phyloP scores from a whole-genome alignment of 345 rosid species.

The Lepidium africanum region DNA sequence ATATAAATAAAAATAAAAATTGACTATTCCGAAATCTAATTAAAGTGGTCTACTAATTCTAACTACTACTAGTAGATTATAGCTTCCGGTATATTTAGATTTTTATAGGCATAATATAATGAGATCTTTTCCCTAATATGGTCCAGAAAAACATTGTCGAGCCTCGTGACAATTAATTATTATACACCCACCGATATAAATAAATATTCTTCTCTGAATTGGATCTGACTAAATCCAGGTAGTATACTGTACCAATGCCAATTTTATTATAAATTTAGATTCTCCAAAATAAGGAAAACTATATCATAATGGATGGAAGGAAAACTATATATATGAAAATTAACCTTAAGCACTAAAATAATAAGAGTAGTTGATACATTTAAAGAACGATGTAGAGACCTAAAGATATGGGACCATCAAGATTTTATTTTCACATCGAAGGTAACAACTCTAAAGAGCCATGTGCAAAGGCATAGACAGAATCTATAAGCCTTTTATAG shows the following conservation, averaged over 20 bases:
- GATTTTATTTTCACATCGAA: conserved; percentile 19
- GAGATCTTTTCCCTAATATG: neutral
- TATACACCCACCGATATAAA: conserved; percentile 22
- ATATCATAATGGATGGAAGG: neutral
- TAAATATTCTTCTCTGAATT: conserved; percentile 23
- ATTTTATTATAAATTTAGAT: neutral
- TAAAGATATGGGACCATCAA: conserved; percentile 19
- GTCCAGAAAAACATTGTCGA: conserved; percentile 14
- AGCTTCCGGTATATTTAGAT: neutral
- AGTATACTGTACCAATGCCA: conserved; percentile 5
- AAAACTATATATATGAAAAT: neutral
- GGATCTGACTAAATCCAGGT: conserved; percentile 16
- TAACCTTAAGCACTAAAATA: neutral
- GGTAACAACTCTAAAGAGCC: neutral
- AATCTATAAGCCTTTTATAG: conserved; percentile 8
- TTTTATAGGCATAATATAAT: neutral
- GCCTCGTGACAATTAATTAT: conserved; percentile 21
- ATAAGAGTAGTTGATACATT: conserved; percentile 13
- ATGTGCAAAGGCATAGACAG: conserved; percentile 18
- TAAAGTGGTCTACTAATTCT: conserved; percentile 4
- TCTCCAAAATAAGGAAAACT: neutral
- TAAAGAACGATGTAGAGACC: conserved; percentile 11
- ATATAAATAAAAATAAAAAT: neutral
- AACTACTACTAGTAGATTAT: neutral
- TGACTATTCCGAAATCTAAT: neutral